Conservation (phyloP, 495 filamentous ascomycete genomes). For the Talaromyces liani region DNA sequence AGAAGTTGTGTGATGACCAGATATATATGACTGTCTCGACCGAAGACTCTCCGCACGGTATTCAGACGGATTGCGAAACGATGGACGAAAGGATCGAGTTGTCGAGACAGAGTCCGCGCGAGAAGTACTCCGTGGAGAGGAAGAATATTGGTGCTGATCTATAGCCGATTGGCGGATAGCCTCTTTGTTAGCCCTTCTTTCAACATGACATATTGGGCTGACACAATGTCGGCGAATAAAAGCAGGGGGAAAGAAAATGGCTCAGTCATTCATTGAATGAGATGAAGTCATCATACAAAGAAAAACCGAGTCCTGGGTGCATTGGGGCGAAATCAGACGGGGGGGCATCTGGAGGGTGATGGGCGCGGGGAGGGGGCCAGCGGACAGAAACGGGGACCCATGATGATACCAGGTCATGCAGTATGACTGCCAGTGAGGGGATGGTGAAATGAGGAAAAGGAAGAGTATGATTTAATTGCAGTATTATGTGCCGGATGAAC, state of each 20-base stretch:
- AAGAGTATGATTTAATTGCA: background rate
- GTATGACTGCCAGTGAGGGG: background rate
- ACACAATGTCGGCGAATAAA: background rate
- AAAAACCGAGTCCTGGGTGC: background rate
- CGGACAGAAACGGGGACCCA: conserved; percentile 1
- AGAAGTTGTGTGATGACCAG: conserved; percentile 1
- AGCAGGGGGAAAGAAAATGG: background rate
- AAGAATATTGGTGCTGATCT: background rate
- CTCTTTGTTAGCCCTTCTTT: conserved; percentile 6
- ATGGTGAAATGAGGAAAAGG: background rate
- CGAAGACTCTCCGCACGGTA: background rate
- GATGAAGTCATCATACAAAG: conserved; percentile 1
- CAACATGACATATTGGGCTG: background rate
- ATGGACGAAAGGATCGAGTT: conserved; percentile 5
- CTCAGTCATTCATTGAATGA: background rate
- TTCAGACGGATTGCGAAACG: background rate
- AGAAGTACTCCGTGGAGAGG: background rate
- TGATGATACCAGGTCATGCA: background rate
- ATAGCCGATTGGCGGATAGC: background rate
- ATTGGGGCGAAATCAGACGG: background rate
- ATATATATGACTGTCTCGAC: conserved; percentile 7
- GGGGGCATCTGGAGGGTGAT: background rate
- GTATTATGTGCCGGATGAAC: background rate
- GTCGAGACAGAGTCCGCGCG: conserved; percentile 6
- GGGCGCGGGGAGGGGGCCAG: background rate